phyloP scores from a whole-genome alignment of 2,329 filamentous ascomycete species.

The Apiospora hydei region DNA sequence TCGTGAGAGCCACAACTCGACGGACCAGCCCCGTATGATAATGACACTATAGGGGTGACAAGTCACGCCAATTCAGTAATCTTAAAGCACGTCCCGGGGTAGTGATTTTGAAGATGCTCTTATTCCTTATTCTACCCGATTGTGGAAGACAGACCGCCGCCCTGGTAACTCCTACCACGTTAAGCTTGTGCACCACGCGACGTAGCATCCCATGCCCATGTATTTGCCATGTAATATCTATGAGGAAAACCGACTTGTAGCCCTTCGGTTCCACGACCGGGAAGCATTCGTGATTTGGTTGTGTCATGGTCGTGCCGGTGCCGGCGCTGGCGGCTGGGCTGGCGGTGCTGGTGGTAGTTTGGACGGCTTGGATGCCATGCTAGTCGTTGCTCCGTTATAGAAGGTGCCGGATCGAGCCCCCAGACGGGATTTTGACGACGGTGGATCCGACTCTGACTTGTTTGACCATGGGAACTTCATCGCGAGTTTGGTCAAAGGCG shows the following conservation, averaged over 20 bases:
- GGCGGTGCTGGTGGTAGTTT: neutral
- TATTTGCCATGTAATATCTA: neutral
- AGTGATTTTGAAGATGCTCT: neutral
- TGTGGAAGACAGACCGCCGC: neutral
- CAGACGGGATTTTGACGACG: neutral
- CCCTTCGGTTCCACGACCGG: neutral
- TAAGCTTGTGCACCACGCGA: neutral
- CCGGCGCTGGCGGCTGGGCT: neutral
- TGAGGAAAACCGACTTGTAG: neutral
- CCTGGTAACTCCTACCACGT: neutral
- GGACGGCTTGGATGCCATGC: neutral
- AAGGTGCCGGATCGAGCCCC: neutral
- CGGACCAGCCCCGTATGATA: too few relatives aligned
- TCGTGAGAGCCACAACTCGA: too few relatives aligned
- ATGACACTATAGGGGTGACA: neutral
- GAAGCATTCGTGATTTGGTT: neutral
- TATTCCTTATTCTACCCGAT: neutral
- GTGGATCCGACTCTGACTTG: neutral
- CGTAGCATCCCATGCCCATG: neutral
- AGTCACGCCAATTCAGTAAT: too few relatives aligned
- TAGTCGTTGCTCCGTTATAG: neutral
- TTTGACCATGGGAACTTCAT: neutral
- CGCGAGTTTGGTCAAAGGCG: neutral
- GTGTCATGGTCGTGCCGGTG: neutral
- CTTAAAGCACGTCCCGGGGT: too few relatives aligned